A percentile compares a stretch with the other conserved stretches of the same genome.
Conservation (phyloP, 2,329 filamentous ascomycete species). For the Colletotrichum cordylinicola region DNA sequence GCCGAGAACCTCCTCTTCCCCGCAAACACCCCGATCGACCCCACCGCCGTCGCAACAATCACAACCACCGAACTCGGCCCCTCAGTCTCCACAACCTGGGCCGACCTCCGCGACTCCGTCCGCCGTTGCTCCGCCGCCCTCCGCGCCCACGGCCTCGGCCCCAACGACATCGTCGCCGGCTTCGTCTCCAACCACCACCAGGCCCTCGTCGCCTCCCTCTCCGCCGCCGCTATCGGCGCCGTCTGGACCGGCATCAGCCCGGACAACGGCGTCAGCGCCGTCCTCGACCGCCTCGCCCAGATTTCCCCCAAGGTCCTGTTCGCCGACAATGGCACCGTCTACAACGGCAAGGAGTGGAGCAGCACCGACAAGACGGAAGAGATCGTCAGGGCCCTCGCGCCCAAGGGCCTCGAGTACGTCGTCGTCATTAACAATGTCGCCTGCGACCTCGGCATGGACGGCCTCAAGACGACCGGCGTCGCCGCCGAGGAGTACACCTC, state of each 20-base stretch:
- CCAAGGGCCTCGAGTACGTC: slow-evolving; percentile 68
- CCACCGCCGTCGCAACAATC: slow-evolving; percentile 73
- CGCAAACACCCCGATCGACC: slow-evolving; percentile 56
- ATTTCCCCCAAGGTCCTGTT: slow-evolving; percentile 85
- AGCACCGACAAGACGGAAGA: slow-evolving; percentile 80
- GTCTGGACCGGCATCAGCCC: slow-evolving; percentile 94
- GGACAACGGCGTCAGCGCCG: slow-evolving; percentile 89
- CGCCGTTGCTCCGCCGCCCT: slow-evolving; percentile 75
- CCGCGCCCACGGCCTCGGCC: slow-evolving; percentile 65
- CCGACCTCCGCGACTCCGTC: slow-evolving; percentile 78
- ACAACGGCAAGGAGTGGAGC: slow-evolving; percentile 91
- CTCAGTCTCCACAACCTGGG: slow-evolving; percentile 70
- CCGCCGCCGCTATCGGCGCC: slow-evolving; percentile 80
- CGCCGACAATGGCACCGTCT: slow-evolving; percentile 85
- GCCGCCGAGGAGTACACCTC: slow-evolving; percentile 48
- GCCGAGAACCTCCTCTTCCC: slow-evolving; percentile 94
- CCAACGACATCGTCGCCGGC: slow-evolving; percentile 65
- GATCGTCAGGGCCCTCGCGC: slow-evolving; percentile 69
- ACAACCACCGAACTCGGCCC: slow-evolving; percentile 78
- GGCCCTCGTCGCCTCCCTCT: slow-evolving; percentile 87
- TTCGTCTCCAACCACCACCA: slow-evolving; percentile 92
- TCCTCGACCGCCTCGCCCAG: slow-evolving; percentile 85
- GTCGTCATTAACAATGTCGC: slow-evolving; percentile 76
- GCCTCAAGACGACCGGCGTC: slow-evolving; percentile 44
- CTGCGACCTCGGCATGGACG: slow-evolving; percentile 47